A percentile compares a stretch with the other conserved stretches of the same genome.
phyloP scores from a whole-genome alignment of 2,329 filamentous ascomycete species.

The Verticillium zaregamsianum region DNA sequence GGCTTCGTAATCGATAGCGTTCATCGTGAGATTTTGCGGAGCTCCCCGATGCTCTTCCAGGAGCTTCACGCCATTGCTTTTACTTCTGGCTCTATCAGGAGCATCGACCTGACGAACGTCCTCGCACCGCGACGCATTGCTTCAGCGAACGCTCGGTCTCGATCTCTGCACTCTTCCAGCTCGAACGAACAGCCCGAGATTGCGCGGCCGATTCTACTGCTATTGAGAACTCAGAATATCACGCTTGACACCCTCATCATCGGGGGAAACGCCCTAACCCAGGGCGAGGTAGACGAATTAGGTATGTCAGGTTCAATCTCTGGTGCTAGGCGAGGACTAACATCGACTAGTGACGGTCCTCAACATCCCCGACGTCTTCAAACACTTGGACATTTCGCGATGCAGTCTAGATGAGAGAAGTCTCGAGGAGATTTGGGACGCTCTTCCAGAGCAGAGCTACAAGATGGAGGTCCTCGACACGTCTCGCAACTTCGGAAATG shows the following conservation, averaged over 20 bases:
- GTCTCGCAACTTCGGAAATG: conserved; percentile 47
- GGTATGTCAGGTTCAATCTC: conserved; percentile 24
- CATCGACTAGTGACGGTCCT: conserved; percentile 19
- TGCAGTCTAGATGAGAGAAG: conserved; percentile 48
- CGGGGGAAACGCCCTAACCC: conserved; percentile 43
- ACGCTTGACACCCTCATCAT: conserved; percentile 48
- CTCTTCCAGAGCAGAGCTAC: conserved; percentile 38
- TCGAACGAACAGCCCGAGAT: conserved; percentile 30
- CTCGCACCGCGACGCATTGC: conserved; percentile 17
- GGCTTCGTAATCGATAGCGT: conserved; percentile 10
- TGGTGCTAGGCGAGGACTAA: neutral
- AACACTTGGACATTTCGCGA: conserved; percentile 44
- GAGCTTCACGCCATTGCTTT: conserved; percentile 54
- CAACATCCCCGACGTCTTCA: conserved; percentile 27
- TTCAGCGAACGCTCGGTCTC: conserved; percentile 4
- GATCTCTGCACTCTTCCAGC: neutral
- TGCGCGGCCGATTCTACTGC: conserved; percentile 43
- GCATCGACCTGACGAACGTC: conserved; percentile 48
- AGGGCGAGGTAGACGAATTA: conserved; percentile 43
- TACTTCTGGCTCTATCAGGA: conserved; percentile 49
- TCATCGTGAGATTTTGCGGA: conserved; percentile 16
- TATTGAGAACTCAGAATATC: conserved; percentile 41
- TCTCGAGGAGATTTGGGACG: conserved; percentile 43
- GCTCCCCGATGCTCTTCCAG: conserved; percentile 48
- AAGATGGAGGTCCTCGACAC: conserved; percentile 45